These are phyloP conservation scores for Cyclospora cayetanensis DNA, from an alignment of 169 alveolate species.

Conservation along the genomic window DNA sequence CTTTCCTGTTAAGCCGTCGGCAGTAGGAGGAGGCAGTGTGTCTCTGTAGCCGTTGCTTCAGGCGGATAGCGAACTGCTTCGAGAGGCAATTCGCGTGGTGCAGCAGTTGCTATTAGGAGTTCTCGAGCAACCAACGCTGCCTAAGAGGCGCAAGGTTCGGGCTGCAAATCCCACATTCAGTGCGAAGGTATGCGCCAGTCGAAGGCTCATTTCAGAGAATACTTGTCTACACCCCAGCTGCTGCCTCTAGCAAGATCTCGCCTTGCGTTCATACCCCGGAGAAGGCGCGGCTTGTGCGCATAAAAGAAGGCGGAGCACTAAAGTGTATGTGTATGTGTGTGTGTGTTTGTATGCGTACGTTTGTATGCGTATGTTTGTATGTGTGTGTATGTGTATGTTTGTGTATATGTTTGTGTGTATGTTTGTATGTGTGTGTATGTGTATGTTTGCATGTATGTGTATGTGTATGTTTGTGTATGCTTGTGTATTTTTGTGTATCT, in stretches of 20 bases:
- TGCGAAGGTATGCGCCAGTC: not conserved
- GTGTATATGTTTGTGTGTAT: too few species aligned
- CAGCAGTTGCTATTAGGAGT: slow-evolving; percentile 34
- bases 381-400: too few species aligned
- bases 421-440: too few species aligned
- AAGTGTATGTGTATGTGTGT: not conserved
- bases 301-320: not conserved
- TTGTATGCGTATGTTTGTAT: too few species aligned
- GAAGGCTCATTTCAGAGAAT: not conserved
- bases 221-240: not conserved
- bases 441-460: too few species aligned
- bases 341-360: too few species aligned
- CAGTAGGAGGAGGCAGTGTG: not conserved
- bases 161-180: not conserved
- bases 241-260: not conserved
- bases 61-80: not conserved
- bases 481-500: too few species aligned
- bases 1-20: not conserved
- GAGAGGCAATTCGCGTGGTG: not conserved
- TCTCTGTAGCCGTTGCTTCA: not conserved
- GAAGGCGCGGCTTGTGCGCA: not conserved
- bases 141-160: slow-evolving; percentile 12
- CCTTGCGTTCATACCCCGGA: not conserved
- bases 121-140: not conserved
- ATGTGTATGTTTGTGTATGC: too few species aligned